Evolutionary conservation across 108 stramenopile species (phyloP), one percentile per base, ranked within the genome.

Genomic region (Skeletonema menzelii): DNA sequence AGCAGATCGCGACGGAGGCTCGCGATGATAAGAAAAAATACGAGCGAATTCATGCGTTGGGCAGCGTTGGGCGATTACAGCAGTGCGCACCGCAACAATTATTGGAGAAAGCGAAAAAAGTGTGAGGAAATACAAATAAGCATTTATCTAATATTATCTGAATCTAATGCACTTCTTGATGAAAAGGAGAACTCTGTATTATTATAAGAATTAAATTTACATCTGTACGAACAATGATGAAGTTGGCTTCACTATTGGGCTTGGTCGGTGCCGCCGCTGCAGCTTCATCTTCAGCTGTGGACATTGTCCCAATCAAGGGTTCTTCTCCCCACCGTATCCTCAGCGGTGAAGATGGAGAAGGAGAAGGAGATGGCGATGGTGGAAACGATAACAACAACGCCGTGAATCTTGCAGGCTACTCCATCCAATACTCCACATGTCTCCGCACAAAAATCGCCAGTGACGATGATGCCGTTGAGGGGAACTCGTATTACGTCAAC

Each of bases 401-500:
- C 27, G 44, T 59, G 42, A 69, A 75, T 47, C 24, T 81, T 17
- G 75, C 74, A 3, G 58, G 47, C 5, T 81, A 81, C 63, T 62
- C 59, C 30, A 56, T 82, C 37, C 47, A 66, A 31, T 82, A 60
- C 59, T 42, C 38, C 32, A 37, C 30, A 10, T 82, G 81, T 17
- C 38, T 75, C 38, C 63, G 76, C 22, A 76, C 72, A 37, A 82
- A 82, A 32, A 62, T 82, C 37, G 70, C 65, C 8, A 55, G 71
- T 14, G 35, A 82, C 2, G 70, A 70, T 63, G 82, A 86, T 47
- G 86, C 81, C 49, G 82, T 79, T 30, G 72, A 63, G 1, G 58
- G 40, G 14, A 82, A 84, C 14, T 79, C 73, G 59, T 88, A 84
- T 49, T 88, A 85, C 83, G 40, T 42, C 15, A 84, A 85, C 63